These are phyloP conservation scores for Chaetomium olivaceum DNA, from an alignment of 2,329 filamentous ascomycete genomes.

Conservation along the genomic window DNA sequence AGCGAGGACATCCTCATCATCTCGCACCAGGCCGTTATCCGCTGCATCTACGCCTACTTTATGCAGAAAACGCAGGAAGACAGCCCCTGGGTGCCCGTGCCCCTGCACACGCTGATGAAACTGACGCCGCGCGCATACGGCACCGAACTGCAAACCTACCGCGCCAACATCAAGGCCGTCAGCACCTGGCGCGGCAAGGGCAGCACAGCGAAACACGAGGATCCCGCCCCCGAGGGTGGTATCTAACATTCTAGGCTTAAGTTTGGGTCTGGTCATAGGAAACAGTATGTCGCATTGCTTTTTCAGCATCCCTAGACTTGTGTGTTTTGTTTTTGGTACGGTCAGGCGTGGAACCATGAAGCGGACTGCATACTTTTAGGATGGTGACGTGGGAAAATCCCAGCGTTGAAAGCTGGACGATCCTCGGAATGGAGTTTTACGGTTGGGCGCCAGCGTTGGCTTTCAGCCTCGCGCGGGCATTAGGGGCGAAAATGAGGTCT, in stretches of 20 bases:
- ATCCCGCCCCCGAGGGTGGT: conserved; percentile 43
- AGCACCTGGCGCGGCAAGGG: conserved; percentile 96
- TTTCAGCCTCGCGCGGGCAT: not conserved
- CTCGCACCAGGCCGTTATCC: conserved; percentile 92
- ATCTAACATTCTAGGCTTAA: conserved; percentile 20
- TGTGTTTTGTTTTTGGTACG: not conserved
- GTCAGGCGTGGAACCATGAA: not conserved
- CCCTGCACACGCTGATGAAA: conserved; percentile 94
- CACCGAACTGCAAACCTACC: conserved; percentile 83
- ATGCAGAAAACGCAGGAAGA: conserved; percentile 94
- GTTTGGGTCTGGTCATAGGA: not conserved
- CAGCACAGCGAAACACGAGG: conserved; percentile 84
- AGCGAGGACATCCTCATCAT: conserved; percentile 97
- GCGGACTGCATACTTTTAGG: not conserved
- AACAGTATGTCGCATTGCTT: not conserved
- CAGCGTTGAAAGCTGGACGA: not conserved
- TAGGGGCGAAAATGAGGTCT: not conserved
- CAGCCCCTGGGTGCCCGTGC: conserved; percentile 98
- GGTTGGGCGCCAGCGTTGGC: conserved; percentile 7
- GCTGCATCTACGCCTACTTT: conserved; percentile 98
- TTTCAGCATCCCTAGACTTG: conserved; percentile 1
- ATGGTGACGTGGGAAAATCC: not conserved
- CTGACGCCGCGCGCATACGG: conserved; percentile 92
- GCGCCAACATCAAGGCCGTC: conserved; percentile 91
- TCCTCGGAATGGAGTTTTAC: conserved; percentile 2